Evolutionary conservation across 164 flowering plant species (phyloP).

Genomic region (Cinnamomum micranthum): DNA sequence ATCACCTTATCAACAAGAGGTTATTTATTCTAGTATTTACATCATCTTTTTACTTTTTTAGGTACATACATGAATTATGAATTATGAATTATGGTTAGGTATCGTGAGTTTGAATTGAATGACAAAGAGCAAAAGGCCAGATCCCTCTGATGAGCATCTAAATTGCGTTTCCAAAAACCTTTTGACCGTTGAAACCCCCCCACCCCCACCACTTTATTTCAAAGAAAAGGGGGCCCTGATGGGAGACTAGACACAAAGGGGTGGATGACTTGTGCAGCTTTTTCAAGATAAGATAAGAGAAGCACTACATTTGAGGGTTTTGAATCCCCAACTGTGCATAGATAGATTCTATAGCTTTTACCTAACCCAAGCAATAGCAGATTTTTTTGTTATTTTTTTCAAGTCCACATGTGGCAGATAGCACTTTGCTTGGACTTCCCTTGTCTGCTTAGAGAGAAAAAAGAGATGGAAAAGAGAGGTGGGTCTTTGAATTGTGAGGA

Average conservation of each 20-base stretch:
- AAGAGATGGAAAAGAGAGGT: neutral
- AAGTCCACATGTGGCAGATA: neutral
- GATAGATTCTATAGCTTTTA: neutral
- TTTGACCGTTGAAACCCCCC: constrained; percentile 11
- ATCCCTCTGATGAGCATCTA: constrained; percentile 5
- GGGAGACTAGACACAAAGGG: constrained; percentile 6
- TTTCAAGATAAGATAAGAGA: neutral
- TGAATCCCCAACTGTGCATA: neutral
- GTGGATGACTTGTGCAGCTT: constrained; percentile 7
- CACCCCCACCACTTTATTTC: neutral
- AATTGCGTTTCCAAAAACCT: constrained; percentile 6
- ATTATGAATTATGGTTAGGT: no score
- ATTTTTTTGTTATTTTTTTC: neutral
- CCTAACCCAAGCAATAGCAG: neutral
- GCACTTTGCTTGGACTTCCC: neutral
- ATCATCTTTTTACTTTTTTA: no score
- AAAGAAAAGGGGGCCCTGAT: neutral
- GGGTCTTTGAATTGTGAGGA: neutral
- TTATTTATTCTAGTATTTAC: no score
- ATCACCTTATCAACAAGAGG: no score
- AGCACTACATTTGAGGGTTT: neutral
- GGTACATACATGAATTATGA: no score
- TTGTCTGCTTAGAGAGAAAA: neutral
- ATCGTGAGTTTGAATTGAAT: neutral
- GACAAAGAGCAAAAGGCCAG: neutral